These are phyloP conservation scores for Pistacia atlantica DNA, from an alignment of 345 rosid genomes.

Conservation along the genomic window DNA sequence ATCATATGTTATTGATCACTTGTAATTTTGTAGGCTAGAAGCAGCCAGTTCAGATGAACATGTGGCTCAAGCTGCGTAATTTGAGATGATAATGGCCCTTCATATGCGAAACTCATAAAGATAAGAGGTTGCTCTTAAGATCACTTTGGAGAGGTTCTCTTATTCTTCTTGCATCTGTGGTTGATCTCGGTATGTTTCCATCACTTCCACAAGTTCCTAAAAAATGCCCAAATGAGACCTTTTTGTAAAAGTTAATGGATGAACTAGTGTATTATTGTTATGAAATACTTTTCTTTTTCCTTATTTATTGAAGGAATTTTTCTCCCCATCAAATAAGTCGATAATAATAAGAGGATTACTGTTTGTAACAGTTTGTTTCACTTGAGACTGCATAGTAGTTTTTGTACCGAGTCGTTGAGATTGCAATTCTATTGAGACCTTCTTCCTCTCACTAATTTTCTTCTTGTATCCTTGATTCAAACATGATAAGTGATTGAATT, in stretches of 20 bases:
- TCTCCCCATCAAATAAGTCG: not conserved
- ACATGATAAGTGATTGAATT: too few species aligned
- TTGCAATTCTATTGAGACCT: too few species aligned
- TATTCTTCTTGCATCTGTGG: too few species aligned
- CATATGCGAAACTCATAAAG: not conserved
- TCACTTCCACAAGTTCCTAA: too few species aligned
- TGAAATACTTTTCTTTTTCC: not conserved
- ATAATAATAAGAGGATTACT: not conserved
- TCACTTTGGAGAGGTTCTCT: not conserved
- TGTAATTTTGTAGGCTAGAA: conserved; percentile 44
- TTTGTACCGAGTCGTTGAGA: too few species aligned
- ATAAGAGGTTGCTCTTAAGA: not conserved
- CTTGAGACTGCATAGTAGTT: not conserved
- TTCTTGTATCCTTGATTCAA: too few species aligned
- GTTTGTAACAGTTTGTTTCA: not conserved
- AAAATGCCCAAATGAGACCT: not conserved
- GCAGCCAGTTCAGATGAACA: conserved; percentile 45
- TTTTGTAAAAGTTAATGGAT: not conserved
- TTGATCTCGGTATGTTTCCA: too few species aligned
- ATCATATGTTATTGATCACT: not conserved
- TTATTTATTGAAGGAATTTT: not conserved
- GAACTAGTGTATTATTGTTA: not conserved
- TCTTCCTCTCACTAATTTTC: too few species aligned
- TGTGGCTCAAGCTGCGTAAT: conserved; percentile 54
- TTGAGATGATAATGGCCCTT: conserved; percentile 6